Conservation (phyloP, 2,329 filamentous ascomycete genomes). For the Cladosporium sp. region DNA sequence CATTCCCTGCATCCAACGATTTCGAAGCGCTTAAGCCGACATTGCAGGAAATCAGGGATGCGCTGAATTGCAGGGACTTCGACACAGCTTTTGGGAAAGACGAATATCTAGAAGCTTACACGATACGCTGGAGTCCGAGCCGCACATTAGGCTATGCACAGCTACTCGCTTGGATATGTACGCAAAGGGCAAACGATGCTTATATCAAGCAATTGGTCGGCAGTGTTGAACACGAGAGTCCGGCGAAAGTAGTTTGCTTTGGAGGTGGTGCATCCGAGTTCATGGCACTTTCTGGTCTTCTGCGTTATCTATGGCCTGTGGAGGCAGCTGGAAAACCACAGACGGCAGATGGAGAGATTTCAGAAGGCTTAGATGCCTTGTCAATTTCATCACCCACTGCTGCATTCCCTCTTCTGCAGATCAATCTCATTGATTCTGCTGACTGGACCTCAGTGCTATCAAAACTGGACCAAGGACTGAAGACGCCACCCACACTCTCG, state of each 20-base stretch:
- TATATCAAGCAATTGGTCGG: conserved; percentile 2
- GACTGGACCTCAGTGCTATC: conserved; percentile 69
- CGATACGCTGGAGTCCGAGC: conserved; percentile 85
- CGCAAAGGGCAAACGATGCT: conserved; percentile 26
- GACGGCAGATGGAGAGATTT: conserved; percentile 62
- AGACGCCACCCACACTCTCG: conserved; percentile 49
- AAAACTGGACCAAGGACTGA: conserved; percentile 61
- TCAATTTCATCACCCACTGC: not conserved
- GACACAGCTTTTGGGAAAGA: conserved; percentile 71
- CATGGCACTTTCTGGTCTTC: conserved; percentile 60
- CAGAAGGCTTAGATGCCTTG: conserved; percentile 9
- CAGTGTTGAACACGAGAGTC: not conserved
- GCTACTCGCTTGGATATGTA: conserved; percentile 49
- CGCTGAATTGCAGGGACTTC: conserved; percentile 66
- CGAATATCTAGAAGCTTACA: conserved; percentile 78
- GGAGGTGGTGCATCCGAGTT: conserved; percentile 70
- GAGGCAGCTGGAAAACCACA: conserved; percentile 9
- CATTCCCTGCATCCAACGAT: conserved; percentile 10
- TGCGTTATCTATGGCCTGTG: conserved; percentile 30
- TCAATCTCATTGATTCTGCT: conserved; percentile 45
- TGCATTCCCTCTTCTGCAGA: not conserved
- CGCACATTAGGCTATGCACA: conserved; percentile 79
- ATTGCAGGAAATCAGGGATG: conserved; percentile 9
- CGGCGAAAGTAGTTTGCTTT: conserved; percentile 55
- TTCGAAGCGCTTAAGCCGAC: conserved; percentile 15